These are phyloP conservation scores for Metarhizium guizhouense DNA, from an alignment of 2,329 filamentous ascomycete genomes.

Conservation along the genomic window DNA sequence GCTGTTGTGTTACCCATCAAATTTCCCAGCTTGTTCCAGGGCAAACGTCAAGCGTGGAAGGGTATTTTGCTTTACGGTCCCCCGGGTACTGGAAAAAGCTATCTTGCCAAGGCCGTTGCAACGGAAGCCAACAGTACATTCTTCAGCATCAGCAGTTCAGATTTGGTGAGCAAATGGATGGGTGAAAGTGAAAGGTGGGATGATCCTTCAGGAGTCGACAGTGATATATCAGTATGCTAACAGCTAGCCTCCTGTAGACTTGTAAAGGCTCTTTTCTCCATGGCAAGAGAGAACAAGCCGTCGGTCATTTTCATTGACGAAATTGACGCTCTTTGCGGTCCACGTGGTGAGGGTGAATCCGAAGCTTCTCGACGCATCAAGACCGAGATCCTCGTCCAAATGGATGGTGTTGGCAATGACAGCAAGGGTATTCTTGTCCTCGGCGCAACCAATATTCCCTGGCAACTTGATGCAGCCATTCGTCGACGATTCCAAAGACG, in stretches of 20 bases:
- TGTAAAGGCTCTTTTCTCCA: slow-evolving; percentile 93
- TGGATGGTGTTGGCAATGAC: slow-evolving; percentile 97
- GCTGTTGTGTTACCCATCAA: slow-evolving; percentile 97
- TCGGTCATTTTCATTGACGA: slow-evolving; percentile 99
- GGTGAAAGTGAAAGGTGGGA: slow-evolving; percentile 89
- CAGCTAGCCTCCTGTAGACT: slow-evolving; percentile 43
- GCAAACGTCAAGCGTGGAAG: slow-evolving; percentile 96
- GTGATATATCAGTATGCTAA: slow-evolving; percentile 13
- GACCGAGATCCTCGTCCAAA: slow-evolving; percentile 95
- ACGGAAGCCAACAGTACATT: slow-evolving; percentile 99
- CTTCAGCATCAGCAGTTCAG: slow-evolving; percentile 95
- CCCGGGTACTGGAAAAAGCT: slow-evolving; percentile 95
- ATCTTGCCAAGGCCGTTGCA: slow-evolving; percentile 92
- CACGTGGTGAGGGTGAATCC: slow-evolving; percentile 87
- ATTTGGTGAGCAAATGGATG: slow-evolving; percentile 99
- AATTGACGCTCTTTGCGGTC: slow-evolving; percentile 91
- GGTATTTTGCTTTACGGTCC: slow-evolving; percentile 94
- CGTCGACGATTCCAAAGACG: slow-evolving; percentile 90
- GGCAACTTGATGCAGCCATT: slow-evolving; percentile 95
- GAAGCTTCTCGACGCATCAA: slow-evolving; percentile 97
- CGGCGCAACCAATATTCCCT: slow-evolving; percentile 95
- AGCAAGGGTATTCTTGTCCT: slow-evolving; percentile 89
- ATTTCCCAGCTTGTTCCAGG: slow-evolving; percentile 92
- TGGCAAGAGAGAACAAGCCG: slow-evolving; percentile 96
- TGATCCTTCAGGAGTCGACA: neutral